Conservation (phyloP, 345 rosid species). For the Barbarea vulgaris region DNA sequence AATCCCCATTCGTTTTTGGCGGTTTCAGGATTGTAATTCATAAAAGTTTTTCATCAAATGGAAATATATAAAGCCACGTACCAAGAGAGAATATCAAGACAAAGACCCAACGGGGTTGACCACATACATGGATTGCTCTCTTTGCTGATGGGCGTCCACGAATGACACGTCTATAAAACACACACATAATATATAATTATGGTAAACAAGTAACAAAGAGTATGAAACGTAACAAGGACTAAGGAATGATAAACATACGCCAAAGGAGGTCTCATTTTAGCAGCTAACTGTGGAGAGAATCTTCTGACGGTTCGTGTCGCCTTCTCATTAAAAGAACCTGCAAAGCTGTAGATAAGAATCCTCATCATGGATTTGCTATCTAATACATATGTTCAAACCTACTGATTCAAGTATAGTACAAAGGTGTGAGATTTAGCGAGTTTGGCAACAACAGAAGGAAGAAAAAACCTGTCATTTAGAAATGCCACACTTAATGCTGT, state of each 20-base stretch:
- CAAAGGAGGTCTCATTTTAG: conserved; percentile 92
- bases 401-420: too few relatives aligned
- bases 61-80: conserved; percentile 33
- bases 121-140: conserved; percentile 79
- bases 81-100: conserved; percentile 73
- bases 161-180: conserved; percentile 71
- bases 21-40: too few relatives aligned
- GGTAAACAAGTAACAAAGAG: conserved; percentile 28
- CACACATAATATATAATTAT: conserved; percentile 2
- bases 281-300: conserved; percentile 95
- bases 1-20: too few relatives aligned
- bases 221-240: background rate
- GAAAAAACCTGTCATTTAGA: conserved; percentile 79
- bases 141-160: conserved; percentile 95
- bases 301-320: conserved; percentile 82
- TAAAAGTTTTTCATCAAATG: too few relatives aligned
- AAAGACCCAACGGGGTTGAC: conserved; percentile 91
- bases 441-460: too few relatives aligned
- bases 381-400: too few relatives aligned
- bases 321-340: conserved; percentile 90
- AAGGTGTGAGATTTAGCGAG: background rate
- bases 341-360: conserved; percentile 87
- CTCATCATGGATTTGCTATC: too few relatives aligned
- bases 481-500: conserved; percentile 74
- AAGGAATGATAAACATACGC: conserved; percentile 52